Evolutionary conservation across 495 filamentous ascomycete species (phyloP), one percentile per base, ranked within the genome.

Genomic region (Echria macrotheca): DNA sequence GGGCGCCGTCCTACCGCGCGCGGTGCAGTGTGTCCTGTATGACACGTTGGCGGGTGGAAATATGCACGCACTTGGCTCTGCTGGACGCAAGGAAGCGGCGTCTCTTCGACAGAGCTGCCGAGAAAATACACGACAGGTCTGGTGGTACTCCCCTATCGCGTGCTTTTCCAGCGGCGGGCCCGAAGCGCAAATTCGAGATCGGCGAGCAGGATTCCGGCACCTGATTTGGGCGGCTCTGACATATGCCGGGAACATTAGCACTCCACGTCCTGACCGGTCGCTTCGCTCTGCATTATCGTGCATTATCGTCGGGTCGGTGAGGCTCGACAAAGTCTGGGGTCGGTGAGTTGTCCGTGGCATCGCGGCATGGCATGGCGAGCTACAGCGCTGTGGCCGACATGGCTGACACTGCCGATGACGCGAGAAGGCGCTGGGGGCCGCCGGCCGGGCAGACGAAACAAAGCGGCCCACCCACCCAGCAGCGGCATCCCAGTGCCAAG

Each of bases 321-420:
- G 52, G 50, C 47, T 28, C 28, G 19, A 18, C 22, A 22, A 29
- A 48, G 47, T 49, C 59, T 53, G 54, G 47, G 32, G 52, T 44
- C 37, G 36, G 42, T 63, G 56, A 50, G 60, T 50, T 59, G 59
- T 63, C n/a, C 59, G 56, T 57, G 48, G 53, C 59, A 62, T 63
- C 50, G 56, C 53, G 32, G 44, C 47, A 39, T 35, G 44, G 29
- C 9, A 37, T 21, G 32, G 31, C 35, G 33, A 39, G 25, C 24
- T 18, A 15, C 28, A 36, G 29, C 23, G 24, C 22, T 11, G 15
- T 31, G 44, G 44, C 21, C 31, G 39, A 45, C 32, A 47, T 15
- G 14, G n/a, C 32, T 39, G 35, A 24, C 37, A 49, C 38, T 50
- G 47, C 47, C 39, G 47, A 43, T 43, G 58, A 61, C 58, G 58